Conservation (phyloP, 2,329 filamentous ascomycete genomes). For the Aspergillus sp. region DNA sequence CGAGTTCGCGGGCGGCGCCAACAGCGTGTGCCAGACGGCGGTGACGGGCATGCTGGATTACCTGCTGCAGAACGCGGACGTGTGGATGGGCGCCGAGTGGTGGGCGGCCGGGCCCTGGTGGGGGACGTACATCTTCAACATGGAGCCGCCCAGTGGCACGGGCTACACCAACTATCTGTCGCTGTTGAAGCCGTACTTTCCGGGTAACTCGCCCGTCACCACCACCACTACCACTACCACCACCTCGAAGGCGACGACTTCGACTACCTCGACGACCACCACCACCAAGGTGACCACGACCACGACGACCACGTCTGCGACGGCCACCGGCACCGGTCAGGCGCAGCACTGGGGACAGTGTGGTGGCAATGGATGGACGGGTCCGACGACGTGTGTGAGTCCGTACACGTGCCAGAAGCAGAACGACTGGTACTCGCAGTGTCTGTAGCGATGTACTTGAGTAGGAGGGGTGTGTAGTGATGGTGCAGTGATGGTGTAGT, state of each 20-base stretch:
- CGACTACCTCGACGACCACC: constrained; percentile 3
- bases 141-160: constrained; percentile 49
- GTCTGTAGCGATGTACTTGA: constrained; percentile 21
- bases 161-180: constrained; percentile 39
- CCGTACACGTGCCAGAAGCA: constrained; percentile 32
- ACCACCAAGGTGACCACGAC: constrained; percentile 1
- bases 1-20: constrained; percentile 55
- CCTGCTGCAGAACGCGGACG: constrained; percentile 49
- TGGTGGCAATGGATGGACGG: constrained; percentile 35
- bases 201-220: constrained; percentile 6
- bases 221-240: constrained; percentile 5
- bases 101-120: constrained; percentile 57
- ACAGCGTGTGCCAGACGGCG: constrained; percentile 50
- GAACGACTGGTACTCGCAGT: constrained; percentile 41
- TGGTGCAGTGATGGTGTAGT: not conserved
- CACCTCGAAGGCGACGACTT: not conserved
- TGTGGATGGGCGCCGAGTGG: constrained; percentile 55
- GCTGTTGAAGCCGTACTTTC: constrained; percentile 29
- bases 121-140: constrained; percentile 48
- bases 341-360: constrained; percentile 28
- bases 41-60: constrained; percentile 47
- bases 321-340: no score
- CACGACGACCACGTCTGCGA: constrained; percentile 6
- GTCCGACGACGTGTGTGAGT: constrained; percentile 32
- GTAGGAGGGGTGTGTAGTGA: not conserved